These are phyloP conservation scores for Xerocomus nothofagi DNA, from an alignment of 1,284 basidiomycete genomes.

Conservation along the genomic window DNA sequence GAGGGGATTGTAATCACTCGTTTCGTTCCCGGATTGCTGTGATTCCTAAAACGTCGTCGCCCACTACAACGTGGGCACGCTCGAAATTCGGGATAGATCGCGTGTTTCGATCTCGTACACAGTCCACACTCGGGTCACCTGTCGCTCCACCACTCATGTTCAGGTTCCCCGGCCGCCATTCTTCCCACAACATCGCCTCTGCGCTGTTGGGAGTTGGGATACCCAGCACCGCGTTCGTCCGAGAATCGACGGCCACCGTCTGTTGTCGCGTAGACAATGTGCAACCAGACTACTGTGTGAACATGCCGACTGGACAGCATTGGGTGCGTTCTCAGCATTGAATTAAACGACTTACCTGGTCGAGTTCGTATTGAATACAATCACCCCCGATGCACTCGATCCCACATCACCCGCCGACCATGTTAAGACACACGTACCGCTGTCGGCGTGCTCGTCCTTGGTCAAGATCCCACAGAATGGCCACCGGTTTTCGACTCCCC, in stretches of 20 bases:
- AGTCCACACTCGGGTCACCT: background rate
- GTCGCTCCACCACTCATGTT: background rate
- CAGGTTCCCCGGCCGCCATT: background rate
- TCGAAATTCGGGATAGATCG: background rate
- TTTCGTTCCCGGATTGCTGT: background rate
- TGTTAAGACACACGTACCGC: slow-evolving; percentile 41
- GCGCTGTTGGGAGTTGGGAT: background rate
- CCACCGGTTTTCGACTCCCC: slow-evolving; percentile 40
- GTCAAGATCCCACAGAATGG: slow-evolving; percentile 37
- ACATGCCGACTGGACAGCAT: background rate
- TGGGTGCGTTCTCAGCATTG: background rate
- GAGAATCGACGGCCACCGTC: background rate
- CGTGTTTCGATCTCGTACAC: background rate
- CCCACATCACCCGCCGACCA: background rate
- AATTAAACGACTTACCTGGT: background rate
- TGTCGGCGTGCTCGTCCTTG: slow-evolving; percentile 39
- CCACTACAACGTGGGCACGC: background rate
- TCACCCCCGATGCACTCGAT: background rate
- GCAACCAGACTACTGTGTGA: background rate
- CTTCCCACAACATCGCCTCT: background rate
- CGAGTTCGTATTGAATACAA: background rate
- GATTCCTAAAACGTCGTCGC: background rate
- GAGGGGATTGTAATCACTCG: background rate
- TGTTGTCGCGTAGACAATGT: background rate
- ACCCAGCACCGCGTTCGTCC: background rate